Base-by-base conservation (phyloP, 441 rosid genomes). In the Populus hybrid region DNA sequence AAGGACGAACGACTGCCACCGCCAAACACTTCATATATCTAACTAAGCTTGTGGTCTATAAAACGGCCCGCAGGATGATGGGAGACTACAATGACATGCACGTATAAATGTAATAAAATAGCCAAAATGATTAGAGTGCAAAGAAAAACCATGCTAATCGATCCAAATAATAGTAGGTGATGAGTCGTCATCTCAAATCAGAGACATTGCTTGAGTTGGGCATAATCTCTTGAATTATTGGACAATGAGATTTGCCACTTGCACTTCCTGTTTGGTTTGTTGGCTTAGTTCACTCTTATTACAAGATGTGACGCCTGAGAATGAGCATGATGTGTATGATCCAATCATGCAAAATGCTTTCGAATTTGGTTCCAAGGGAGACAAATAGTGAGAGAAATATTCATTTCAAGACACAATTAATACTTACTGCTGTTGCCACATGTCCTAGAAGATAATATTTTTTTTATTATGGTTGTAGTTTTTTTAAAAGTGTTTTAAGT, bases 151-250 rank as follows among this genome's bases (percentile, higher is more conserved):
- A 7, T 16, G 30, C 34, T 24, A 68, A 46, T n/a, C 30, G 1
- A 23, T 69, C 40, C 67, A 76, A 40, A 70, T 38, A 40, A 71
- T 66, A 67, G 40, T 66, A 38, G 74, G 70, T 65, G 69, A 24
- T 65, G 77, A 66, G 34, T 72, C 81, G 73, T 81, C 84, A 77
- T 77, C 76, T 61, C 74, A 28, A 67, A 79, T 73, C 81, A 79
- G 32, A 63, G 20, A 34, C 61, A 69, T 69, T 36, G n/a, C 11
- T 36, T 53, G 0, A 70, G 53, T 67, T 67, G 28, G 78, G 18
- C n/a, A 42, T 69, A 18, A 73, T 30, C 63, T 77, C 16, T 28
- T 50, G 28, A 11, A 35, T 74, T 9, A 26, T 70, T 50, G 46
- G 57, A 70, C 12, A 32, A 50, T 38, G 20, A 26, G 0, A 18